Evolutionary conservation across 169 alveolate species (phyloP), one percentile per base, ranked within the genome.

Genomic region (Fabrea salina): DNA sequence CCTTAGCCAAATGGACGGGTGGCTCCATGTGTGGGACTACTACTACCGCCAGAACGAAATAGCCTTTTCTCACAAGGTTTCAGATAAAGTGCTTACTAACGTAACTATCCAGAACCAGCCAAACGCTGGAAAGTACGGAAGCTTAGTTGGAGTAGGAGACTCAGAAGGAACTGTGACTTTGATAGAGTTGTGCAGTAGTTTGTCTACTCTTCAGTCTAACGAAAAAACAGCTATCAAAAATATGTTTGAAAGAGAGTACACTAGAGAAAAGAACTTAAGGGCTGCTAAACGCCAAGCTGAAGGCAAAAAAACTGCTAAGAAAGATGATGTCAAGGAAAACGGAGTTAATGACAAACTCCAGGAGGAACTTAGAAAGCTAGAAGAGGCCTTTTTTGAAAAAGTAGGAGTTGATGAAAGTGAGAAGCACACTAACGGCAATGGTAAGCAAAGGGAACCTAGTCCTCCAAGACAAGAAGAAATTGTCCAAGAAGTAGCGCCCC

Each of bases 21-120:
- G 93, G 92, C 85, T 96, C 83, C 96, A 95, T 89, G 95, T 95
- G 57, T 94, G 97, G 96, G 98, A 96, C 89, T 94, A 86, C 83
- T 93, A 88, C 83, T 94, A 96, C 88, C 87, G 96, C 85, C 93
- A 93, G 82, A 94, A 94, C 83, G 98, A 96, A 82, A 93, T 94
- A 71, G 95, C 97, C 49, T 94, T 86, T 85, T 88, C 93, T 58
- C 97, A 96, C 61, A 94, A 94, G 87, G 95, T 96, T 11, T 86
- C 95, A 43, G 97, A 92, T 75, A 78, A 88, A 30, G 92, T 96
- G 39, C 74, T 93, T 27, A 93, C 96, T 16, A 82, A 89, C 37
- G 86, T 93, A 50, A 80, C 86, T 53, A 79, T 86, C 19, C 80
- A 87, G 40, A 49, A 49, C 27, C 32, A 80, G 41, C 71, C 83